Evolutionary conservation across 768 basidiomycete genomes (phyloP).

Genomic region (Mycena indigotica): DNA sequence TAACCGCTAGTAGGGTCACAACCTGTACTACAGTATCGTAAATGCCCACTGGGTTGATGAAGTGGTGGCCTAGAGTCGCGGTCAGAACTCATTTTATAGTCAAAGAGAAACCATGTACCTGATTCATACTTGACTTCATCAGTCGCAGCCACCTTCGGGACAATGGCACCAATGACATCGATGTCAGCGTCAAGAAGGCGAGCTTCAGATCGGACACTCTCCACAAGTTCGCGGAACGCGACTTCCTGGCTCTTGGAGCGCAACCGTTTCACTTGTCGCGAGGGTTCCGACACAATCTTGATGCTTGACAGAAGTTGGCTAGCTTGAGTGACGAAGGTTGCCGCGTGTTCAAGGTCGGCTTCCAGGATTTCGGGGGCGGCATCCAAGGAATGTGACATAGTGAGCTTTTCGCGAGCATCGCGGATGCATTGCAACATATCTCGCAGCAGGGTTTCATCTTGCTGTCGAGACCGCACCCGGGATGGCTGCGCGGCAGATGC

Average conservation of each 20-base stretch:
- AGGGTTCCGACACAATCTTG: too few species aligned
- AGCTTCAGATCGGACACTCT: background rate
- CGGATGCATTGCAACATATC: too few species aligned
- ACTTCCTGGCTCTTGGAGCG: background rate
- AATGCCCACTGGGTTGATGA: slow-evolving; percentile 14
- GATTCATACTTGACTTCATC: background rate
- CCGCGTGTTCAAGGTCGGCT: too few species aligned
- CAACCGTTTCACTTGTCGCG: background rate
- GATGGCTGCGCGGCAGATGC: too few species aligned
- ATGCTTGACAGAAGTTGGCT: too few species aligned
- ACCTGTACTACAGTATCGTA: slow-evolving; percentile 14
- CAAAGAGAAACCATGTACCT: background rate
- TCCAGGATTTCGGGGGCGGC: too few species aligned
- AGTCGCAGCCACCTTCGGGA: background rate
- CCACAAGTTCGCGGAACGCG: background rate
- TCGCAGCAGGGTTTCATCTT: too few species aligned
- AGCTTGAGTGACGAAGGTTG: too few species aligned
- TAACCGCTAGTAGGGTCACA: slow-evolving; percentile 13
- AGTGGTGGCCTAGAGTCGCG: slow-evolving; percentile 16
- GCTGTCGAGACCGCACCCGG: too few species aligned
- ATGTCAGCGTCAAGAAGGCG: background rate
- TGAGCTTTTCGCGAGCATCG: too few species aligned
- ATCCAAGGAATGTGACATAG: too few species aligned
- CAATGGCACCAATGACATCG: background rate
- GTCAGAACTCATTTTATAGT: background rate